Conservation (phyloP, 306 rosid genomes). For the Dalbergia cochinchinensis region DNA sequence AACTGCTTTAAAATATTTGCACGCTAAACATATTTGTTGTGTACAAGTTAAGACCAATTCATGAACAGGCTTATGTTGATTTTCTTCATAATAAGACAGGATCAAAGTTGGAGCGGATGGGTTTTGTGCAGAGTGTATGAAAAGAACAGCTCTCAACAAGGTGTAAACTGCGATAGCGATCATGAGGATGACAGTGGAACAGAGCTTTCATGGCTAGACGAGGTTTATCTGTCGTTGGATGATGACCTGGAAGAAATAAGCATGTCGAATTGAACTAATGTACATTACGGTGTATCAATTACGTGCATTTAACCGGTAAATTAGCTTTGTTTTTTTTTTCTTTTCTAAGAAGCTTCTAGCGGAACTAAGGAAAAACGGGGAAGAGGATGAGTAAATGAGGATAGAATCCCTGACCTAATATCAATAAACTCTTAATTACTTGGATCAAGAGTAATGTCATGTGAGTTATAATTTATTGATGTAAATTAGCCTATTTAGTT, state of each 20-base stretch:
- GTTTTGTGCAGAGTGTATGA: constrained; percentile 62
- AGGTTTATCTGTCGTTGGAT: constrained; percentile 47
- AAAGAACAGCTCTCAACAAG: constrained; percentile 36
- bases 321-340: no score
- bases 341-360: no score
- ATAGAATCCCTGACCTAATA: no score
- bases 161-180: constrained; percentile 28
- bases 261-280: constrained; percentile 5
- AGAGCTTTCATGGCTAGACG: constrained; percentile 60
- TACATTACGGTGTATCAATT: not conserved
- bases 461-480: no score
- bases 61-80: not conserved
- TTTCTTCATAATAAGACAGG: constrained; percentile 32
- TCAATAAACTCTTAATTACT: no score
- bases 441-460: no score
- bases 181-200: constrained; percentile 54
- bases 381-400: no score
- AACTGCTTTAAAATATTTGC: no score
- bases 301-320: not conserved
- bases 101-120: constrained; percentile 44
- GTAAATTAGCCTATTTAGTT: not conserved
- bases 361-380: no score
- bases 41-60: not conserved
- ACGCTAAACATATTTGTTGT: no score
- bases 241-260: constrained; percentile 48